Evolutionary conservation across 768 basidiomycete genomes (phyloP).

Genomic region (Serendipita sp.): DNA sequence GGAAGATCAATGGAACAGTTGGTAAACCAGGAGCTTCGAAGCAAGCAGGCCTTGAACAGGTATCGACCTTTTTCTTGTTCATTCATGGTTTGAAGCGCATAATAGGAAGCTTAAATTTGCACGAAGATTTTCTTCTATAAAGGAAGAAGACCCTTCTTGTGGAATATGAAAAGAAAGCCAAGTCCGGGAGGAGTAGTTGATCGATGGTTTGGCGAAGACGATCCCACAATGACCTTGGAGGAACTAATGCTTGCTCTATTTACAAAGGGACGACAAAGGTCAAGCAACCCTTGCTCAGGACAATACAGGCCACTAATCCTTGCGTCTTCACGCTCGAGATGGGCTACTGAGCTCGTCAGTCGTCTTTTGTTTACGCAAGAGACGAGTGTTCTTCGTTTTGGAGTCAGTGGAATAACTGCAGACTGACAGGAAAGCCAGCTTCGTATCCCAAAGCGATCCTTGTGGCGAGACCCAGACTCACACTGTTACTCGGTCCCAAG

Average conservation of each 20-base stretch:
- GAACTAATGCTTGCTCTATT: conserved; percentile 96
- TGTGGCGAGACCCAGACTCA: no score
- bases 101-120: background rate
- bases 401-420: no score
- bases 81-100: background rate
- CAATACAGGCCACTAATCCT: no score
- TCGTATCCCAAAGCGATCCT: no score
- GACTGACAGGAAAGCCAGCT: no score
- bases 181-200: conserved; percentile 79
- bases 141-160: conserved; percentile 77
- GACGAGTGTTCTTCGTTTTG: no score
- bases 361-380: no score
- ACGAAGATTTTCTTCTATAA: conserved; percentile 26
- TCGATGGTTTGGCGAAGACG: conserved; percentile 90
- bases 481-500: no score
- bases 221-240: conserved; percentile 82
- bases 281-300: conserved; percentile 27
- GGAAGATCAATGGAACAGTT: conserved; percentile 64
- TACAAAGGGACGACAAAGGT: conserved; percentile 70
- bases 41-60: conserved; percentile 80
- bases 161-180: conserved; percentile 67
- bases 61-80: conserved; percentile 21
- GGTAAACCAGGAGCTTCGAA: conserved; percentile 81
- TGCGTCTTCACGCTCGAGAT: no score
- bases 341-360: no score